Evolutionary conservation across 106 monocot species (phyloP).

Genomic region (Acorus gramineus): DNA sequence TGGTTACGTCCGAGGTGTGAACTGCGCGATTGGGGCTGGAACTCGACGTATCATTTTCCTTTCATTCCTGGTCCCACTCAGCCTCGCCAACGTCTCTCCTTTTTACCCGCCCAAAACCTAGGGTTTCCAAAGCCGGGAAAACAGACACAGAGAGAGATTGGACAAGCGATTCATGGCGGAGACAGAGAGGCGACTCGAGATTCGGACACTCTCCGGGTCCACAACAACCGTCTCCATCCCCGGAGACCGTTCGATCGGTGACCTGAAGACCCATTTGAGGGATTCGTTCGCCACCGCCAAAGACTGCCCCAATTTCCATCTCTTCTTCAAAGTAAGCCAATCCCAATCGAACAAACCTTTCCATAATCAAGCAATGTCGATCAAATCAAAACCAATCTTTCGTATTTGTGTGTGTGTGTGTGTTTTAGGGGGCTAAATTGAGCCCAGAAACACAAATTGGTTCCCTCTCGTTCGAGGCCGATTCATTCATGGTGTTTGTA

Average conservation of each 20-base stretch:
- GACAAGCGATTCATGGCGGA: neutral
- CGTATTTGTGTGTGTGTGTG: neutral
- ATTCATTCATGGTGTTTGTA: slow-evolving; percentile 67
- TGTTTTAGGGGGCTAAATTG: slow-evolving; percentile 53
- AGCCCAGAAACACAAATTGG: slow-evolving; percentile 24
- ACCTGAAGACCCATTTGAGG: slow-evolving; percentile 44
- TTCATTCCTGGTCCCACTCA: too few species aligned
- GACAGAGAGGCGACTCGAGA: slow-evolving; percentile 30
- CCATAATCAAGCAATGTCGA: neutral
- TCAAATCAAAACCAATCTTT: neutral
- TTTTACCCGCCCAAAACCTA: too few species aligned
- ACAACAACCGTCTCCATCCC: slow-evolving; percentile 28
- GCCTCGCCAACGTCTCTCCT: too few species aligned
- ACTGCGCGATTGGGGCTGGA: too few species aligned
- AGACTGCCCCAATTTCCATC: slow-evolving; percentile 48
- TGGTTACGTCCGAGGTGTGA: too few species aligned
- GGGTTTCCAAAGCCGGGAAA: too few species aligned
- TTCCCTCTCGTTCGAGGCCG: slow-evolving; percentile 9
- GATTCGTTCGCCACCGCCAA: slow-evolving; percentile 55
- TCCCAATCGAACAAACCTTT: neutral
- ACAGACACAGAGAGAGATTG: too few species aligned
- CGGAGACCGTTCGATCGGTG: slow-evolving; percentile 34
- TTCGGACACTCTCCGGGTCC: slow-evolving; percentile 54
- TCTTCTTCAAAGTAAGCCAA: slow-evolving; percentile 58
- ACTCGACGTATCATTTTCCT: too few species aligned